A percentile compares a stretch with the other conserved stretches of the same genome.
Conservation (phyloP, 352 stramenopile species). For the Globisporangium splendens region DNA sequence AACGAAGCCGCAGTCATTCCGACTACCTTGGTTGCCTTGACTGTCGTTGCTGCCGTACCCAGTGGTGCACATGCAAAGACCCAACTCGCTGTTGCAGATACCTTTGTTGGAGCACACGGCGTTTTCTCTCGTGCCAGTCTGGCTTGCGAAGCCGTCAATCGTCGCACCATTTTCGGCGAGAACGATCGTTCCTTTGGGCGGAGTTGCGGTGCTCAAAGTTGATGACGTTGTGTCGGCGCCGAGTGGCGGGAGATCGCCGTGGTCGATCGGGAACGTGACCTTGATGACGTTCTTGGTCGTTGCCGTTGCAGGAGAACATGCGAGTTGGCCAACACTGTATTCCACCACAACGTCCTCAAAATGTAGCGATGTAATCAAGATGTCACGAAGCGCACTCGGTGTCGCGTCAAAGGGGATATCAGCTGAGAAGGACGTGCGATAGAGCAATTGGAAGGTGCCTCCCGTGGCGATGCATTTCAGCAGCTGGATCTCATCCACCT, state of each 20-base stretch:
- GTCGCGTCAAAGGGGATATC: constrained; percentile 58
- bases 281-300: constrained; percentile 40
- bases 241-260: constrained; percentile 45
- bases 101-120: constrained; percentile 86
- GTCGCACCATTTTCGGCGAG: constrained; percentile 36
- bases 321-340: constrained; percentile 33
- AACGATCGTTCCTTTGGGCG: constrained; percentile 15
- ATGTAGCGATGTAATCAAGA: constrained; percentile 39
- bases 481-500: constrained; percentile 84
- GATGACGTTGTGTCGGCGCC: constrained; percentile 33
- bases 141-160: constrained; percentile 35
- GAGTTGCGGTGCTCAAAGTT: constrained; percentile 11
- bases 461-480: constrained; percentile 57
- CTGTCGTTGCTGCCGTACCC: constrained; percentile 67
- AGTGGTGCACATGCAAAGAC: constrained; percentile 40
- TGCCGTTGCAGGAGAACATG: constrained; percentile 31
- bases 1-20: constrained; percentile 59
- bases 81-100: constrained; percentile 65
- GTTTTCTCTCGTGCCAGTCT: constrained; percentile 88
- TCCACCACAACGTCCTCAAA: constrained; percentile 51
- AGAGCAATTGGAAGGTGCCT: constrained; percentile 60
- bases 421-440: constrained; percentile 41
- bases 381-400: constrained; percentile 35
- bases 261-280: constrained; percentile 49
- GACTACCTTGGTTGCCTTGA: constrained; percentile 44